phyloP scores from a whole-genome alignment of 306 rosid genomes.

The Crotalaria pallida region DNA sequence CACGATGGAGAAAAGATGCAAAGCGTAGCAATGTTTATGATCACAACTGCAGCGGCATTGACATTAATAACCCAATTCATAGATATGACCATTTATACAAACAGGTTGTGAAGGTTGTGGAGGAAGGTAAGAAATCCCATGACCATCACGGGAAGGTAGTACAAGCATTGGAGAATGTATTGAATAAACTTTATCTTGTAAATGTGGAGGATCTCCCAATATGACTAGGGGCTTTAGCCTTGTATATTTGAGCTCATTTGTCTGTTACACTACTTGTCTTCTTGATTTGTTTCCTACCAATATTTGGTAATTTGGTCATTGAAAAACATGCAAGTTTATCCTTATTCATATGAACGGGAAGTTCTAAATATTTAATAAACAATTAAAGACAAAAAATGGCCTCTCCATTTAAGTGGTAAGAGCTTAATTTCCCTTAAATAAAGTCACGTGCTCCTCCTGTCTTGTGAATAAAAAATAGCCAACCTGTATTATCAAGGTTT shows the following conservation, averaged over 20 bases:
- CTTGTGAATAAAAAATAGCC: no score
- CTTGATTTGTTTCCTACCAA: background rate
- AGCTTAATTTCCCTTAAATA: no score
- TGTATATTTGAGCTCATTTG: background rate
- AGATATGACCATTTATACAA: constrained; percentile 54
- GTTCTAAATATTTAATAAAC: background rate
- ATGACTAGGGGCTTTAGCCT: background rate
- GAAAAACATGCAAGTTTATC: background rate
- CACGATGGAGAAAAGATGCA: constrained; percentile 69
- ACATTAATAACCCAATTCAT: constrained; percentile 50
- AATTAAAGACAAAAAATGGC: background rate
- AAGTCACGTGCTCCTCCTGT: no score
- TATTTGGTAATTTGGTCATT: no score
- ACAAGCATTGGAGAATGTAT: constrained; percentile 41
- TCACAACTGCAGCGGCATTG: constrained; percentile 39
- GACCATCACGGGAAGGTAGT: constrained; percentile 36
- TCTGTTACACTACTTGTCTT: background rate
- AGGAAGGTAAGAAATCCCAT: constrained; percentile 62
- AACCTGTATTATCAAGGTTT: background rate
- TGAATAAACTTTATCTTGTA: constrained; percentile 48
- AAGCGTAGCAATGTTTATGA: constrained; percentile 41
- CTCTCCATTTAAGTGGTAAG: background rate
- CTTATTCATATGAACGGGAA: background rate
- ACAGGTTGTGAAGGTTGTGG: constrained; percentile 61
- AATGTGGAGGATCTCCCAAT: constrained; percentile 19